Evolutionary conservation across 495 filamentous ascomycete genomes (phyloP).

Genomic region (Coniosporium apollinis): DNA sequence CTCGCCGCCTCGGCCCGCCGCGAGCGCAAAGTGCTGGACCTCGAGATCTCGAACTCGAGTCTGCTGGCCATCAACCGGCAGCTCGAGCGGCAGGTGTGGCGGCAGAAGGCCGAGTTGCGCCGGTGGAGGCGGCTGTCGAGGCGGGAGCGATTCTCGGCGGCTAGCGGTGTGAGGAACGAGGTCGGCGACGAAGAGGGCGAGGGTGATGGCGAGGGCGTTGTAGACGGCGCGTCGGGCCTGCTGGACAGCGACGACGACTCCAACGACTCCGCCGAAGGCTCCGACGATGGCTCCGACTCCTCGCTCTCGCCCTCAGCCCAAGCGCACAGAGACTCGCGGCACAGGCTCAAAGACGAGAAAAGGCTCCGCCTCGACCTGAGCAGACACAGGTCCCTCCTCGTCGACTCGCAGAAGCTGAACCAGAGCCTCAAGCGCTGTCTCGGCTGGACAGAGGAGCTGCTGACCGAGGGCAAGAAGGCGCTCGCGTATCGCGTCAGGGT

Average conservation of each 20-base stretch:
- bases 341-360: conserved; percentile 47
- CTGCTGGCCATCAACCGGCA: conserved; percentile 93
- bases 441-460: conserved; percentile 72
- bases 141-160: conserved; percentile 48
- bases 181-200: conserved; percentile 19
- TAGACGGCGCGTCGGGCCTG: not conserved
- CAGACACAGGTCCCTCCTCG: conserved; percentile 72
- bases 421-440: conserved; percentile 79
- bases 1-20: conserved; percentile 67
- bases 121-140: conserved; percentile 68
- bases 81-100: conserved; percentile 76
- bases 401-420: conserved; percentile 86
- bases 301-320: conserved; percentile 29
- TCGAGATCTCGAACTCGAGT: conserved; percentile 96
- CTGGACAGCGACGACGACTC: conserved; percentile 8
- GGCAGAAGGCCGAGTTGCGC: conserved; percentile 77
- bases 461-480: conserved; percentile 72
- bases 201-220: conserved; percentile 15
- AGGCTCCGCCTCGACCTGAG: conserved; percentile 65
- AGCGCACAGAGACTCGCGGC: conserved; percentile 28
- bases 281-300: conserved; percentile 19
- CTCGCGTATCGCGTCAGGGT: conserved; percentile 62
- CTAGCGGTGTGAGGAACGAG: conserved; percentile 11
- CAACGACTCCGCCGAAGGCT: conserved; percentile 15
- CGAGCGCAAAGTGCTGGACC: conserved; percentile 86